Conservation (phyloP, 768 basidiomycete genomes). For the Lactarius hengduanensis region DNA sequence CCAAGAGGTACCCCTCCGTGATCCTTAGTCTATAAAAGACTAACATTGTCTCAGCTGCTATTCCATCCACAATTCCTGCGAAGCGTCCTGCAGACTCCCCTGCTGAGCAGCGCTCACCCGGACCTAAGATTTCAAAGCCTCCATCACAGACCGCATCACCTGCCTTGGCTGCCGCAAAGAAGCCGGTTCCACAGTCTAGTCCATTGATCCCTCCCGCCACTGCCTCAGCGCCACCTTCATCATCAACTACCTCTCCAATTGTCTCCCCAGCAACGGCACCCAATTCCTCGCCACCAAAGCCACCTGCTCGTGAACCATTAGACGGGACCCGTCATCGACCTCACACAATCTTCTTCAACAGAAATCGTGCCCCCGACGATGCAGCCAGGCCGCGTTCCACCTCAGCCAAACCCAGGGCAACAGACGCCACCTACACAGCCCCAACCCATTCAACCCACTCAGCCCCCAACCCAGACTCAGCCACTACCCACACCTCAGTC, state of each 20-base stretch:
- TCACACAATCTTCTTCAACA: constrained; percentile 15
- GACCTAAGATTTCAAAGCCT: constrained; percentile 21
- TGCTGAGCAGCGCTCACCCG: constrained; percentile 26
- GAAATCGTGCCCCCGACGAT: constrained; percentile 10
- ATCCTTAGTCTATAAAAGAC: constrained; percentile 5
- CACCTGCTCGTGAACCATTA: constrained; percentile 6
- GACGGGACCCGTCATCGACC: constrained; percentile 18
- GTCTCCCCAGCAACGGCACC: neutral
- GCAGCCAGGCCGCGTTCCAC: constrained; percentile 10
- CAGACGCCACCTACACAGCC: constrained; percentile 10
- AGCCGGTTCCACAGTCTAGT: constrained; percentile 19
- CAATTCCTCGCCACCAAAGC: constrained; percentile 21
- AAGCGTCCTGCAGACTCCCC: constrained; percentile 25
- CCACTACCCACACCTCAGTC: constrained; percentile 3
- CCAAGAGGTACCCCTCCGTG: constrained; percentile 22
- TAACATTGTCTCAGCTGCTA: constrained; percentile 12
- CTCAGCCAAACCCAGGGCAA: neutral
- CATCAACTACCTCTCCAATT: constrained; percentile 4
- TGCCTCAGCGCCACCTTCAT: constrained; percentile 13
- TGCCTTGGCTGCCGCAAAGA: constrained; percentile 22
- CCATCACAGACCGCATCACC: constrained; percentile 23
- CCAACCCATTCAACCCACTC: constrained; percentile 7
- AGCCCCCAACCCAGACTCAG: constrained; percentile 14
- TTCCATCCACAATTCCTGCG: constrained; percentile 22
- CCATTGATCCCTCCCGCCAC: constrained; percentile 20